Conservation (phyloP, 495 filamentous ascomycete genomes). For the Penicillium paradoxum region DNA sequence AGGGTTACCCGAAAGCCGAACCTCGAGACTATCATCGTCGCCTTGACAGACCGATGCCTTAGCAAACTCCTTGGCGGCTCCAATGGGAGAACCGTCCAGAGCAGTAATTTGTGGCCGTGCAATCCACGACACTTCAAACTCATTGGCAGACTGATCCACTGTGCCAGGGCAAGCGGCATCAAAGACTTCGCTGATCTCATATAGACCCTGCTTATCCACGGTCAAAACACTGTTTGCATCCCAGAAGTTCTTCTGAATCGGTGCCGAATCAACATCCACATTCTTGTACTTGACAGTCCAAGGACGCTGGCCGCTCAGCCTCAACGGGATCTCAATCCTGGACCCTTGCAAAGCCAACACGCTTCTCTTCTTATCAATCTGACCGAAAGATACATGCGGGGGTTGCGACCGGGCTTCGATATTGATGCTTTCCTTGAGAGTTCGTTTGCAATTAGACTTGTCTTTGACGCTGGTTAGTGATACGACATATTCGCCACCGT, state of each 20-base stretch:
- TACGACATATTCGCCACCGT: conserved; percentile 84
- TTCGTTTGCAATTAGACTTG: conserved; percentile 75
- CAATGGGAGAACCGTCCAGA: conserved; percentile 55
- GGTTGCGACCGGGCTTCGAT: conserved; percentile 82
- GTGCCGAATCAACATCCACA: conserved; percentile 37
- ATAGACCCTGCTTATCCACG: conserved; percentile 63
- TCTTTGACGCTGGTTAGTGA: conserved; percentile 81
- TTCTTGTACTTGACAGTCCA: conserved; percentile 78
- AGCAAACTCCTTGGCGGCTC: conserved; percentile 46
- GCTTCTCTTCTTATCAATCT: conserved; percentile 68
- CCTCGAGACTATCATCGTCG: conserved; percentile 80
- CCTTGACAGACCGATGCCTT: conserved; percentile 90
- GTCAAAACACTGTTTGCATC: conserved; percentile 66
- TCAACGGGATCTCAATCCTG: conserved; percentile 67
- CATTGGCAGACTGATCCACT: conserved; percentile 64
- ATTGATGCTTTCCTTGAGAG: conserved; percentile 72
- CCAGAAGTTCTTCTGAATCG: conserved; percentile 47
- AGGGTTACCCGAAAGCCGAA: conserved; percentile 72
- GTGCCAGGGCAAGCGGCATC: conserved; percentile 77
- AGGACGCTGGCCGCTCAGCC: conserved; percentile 74
- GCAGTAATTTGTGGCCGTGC: conserved; percentile 68
- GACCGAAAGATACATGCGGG: conserved; percentile 77
- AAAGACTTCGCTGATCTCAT: conserved; percentile 68
- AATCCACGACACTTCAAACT: conserved; percentile 79
- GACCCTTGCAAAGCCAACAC: conserved; percentile 72